Evolutionary conservation across 768 basidiomycete genomes (phyloP), one percentile per base, ranked within the genome.

Genomic region (Lactifluus pinguis): DNA sequence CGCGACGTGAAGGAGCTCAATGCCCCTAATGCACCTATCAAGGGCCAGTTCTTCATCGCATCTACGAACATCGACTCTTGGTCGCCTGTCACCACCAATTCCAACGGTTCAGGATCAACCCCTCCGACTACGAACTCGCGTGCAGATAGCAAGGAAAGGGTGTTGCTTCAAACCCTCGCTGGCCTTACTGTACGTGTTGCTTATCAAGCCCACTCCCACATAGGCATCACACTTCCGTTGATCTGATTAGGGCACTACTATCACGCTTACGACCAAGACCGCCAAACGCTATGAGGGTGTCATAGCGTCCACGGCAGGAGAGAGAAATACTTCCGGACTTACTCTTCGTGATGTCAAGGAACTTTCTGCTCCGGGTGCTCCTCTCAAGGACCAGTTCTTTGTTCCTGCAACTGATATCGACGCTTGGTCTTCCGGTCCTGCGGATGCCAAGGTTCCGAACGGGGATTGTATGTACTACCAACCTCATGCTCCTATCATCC

Each of bases 281-380:
- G 75, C 77, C 38, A 78, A 82, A 67, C 87, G 87, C 64, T 86
- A 83, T 71, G 87, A 92, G 70, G 90, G 89, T 58, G 82, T 83
- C 65, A 76, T 92, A 59, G 74, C 68, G 14, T 83, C 83, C 29
- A 85, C 86, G 44, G 71, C 70, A 60, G 74, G 70, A 21, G 88
- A 90, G 68, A 83, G 85, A 49, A 86, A 89, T 70, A 83, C 80
- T 30, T 72, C 76, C 13, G 91, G 90, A 49, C 82, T 91, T 55
- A 83, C 84, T 8, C 79, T 92, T 63, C 86, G 83, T 69, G 87
- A 92, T 71, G 87, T 81, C 68, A 87, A 84, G 74, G 89, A 92
- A 64, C 74, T 91, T 55, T 76, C 80, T 14, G 78, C 74, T 60
- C 83, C 85, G 9, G 85, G 83, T 51, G 80, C 81, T 1, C 82